Conservation (phyloP, 495 filamentous ascomycete species). For the Geoglossum glabrum region DNA sequence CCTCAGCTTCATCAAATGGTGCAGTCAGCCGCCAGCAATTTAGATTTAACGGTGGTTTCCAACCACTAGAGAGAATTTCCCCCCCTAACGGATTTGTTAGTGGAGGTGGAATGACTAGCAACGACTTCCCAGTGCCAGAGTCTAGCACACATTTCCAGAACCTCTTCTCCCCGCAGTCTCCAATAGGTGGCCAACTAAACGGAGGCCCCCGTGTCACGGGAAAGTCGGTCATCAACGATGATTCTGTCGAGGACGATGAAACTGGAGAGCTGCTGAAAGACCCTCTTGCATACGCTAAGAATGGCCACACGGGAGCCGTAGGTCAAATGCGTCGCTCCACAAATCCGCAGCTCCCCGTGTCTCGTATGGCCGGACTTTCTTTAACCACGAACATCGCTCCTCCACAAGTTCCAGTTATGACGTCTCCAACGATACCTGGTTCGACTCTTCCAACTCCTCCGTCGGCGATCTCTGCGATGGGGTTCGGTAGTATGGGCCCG, state of each 20-base stretch:
- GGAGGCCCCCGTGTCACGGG: conserved; percentile 44
- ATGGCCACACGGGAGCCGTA: conserved; percentile 33
- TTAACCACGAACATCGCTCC: conserved; percentile 40
- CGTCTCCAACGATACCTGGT: conserved; percentile 20
- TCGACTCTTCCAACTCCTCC: conserved; percentile 3
- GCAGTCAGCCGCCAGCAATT: conserved; percentile 45
- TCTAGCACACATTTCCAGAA: conserved; percentile 42
- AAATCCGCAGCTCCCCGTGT: conserved; percentile 51
- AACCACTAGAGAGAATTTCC: conserved; percentile 49
- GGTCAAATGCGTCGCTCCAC: conserved; percentile 43
- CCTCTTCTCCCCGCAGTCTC: conserved; percentile 69
- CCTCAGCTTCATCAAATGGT: conserved; percentile 31
- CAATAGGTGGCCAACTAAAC: conserved; percentile 49
- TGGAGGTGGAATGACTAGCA: conserved; percentile 20
- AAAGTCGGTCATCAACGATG: conserved; percentile 71
- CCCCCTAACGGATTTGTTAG: conserved; percentile 30
- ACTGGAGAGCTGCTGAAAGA: conserved; percentile 69
- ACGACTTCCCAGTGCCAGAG: conserved; percentile 40
- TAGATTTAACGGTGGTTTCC: conserved; percentile 62
- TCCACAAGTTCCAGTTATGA: conserved; percentile 30
- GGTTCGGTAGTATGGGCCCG: conserved; percentile 14
- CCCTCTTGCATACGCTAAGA: conserved; percentile 66
- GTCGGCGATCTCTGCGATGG: conserved; percentile 1
- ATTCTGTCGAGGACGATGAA: conserved; percentile 59
- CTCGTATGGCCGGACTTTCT: conserved; percentile 49